Evolutionary conservation across 345 rosid genomes (phyloP), one percentile per base, ranked within the genome.

Genomic region (Bruguiera parviflora): DNA sequence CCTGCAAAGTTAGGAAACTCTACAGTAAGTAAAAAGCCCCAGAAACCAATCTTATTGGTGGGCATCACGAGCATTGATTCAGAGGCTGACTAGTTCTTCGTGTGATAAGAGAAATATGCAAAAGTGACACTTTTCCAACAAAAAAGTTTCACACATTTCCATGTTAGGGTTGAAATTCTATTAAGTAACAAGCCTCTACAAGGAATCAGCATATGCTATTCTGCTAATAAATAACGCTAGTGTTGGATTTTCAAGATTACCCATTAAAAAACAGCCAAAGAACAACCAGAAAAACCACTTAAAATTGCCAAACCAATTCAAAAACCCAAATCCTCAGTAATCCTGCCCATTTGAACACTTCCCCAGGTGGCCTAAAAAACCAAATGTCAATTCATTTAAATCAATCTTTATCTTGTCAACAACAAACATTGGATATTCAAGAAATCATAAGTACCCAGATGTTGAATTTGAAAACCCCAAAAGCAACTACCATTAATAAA

Each of bases 1-100:
- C 97, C 99, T 95, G 87, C 63, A 76, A 65, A 58, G 29, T 67
- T 16, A 52, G 39, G 33, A 56, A 25, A 74, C 13, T 62, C 28
- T n/a, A 57, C 31, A 13, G 25, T 27, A 51, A 27, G 28, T 7
- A 1, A 10, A 8, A 31, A 61, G 18, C 13, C 52, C 6, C 8
- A 25, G 13, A 62, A 24, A 62, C 28, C 16, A 46, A 25, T 33
- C 18, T 39, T 2, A 53, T 3, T 52, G 20, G 28, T 11, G 10
- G n/a, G 6, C 33, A 5, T 27, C 20, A 64, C 25, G 0, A 27
- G 49, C 37, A 43, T 43, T 13, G 16, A 43, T 2, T 15, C 18
- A 43, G 49, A 35, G 53, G 53, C 25, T 39, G 4, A 37, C 5
- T 24, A 65, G 28, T 49, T 49, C 16, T 55, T 55, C 27, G 6